A percentile compares a stretch with the other conserved stretches of the same genome.
Evolutionary conservation across 345 rosid species (phyloP).

Genomic region (Arabis hirsuta): DNA sequence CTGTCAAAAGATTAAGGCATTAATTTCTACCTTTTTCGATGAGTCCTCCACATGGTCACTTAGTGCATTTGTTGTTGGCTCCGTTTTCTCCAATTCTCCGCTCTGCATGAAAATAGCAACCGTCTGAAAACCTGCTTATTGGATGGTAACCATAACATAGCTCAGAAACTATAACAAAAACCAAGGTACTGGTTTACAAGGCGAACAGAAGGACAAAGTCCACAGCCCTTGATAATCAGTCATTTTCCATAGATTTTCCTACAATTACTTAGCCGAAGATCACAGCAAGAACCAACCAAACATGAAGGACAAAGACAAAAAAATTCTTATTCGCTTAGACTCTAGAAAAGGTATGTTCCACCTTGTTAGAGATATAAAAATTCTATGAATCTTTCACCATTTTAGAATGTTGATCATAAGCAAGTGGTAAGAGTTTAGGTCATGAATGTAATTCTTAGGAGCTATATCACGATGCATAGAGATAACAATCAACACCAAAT

Average conservation of each 20-base stretch:
- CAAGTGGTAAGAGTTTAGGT: slow-evolving; percentile 3
- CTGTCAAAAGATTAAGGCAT: slow-evolving; percentile 12
- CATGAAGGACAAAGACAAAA: slow-evolving; percentile 11
- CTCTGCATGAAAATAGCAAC: slow-evolving; percentile 99
- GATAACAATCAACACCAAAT: slow-evolving; percentile 20
- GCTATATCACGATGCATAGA: slow-evolving; percentile 21
- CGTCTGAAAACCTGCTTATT: slow-evolving; percentile 98
- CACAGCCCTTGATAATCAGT: slow-evolving; percentile 32
- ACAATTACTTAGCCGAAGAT: slow-evolving; percentile 16
- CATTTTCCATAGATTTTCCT: slow-evolving; percentile 24
- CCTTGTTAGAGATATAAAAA: background rate
- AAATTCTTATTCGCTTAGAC: slow-evolving; percentile 10
- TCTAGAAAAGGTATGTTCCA: slow-evolving; percentile 25
- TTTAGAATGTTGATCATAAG: slow-evolving; percentile 6
- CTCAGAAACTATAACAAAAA: slow-evolving; percentile 65
- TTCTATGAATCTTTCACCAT: slow-evolving; percentile 23
- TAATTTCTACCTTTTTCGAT: slow-evolving; percentile 65
- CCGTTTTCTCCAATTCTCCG: slow-evolving; percentile 66
- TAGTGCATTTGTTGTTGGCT: slow-evolving; percentile 46
- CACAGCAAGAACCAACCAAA: slow-evolving; percentile 22
- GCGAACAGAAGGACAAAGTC: slow-evolving; percentile 37
- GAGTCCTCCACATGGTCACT: slow-evolving; percentile 68
- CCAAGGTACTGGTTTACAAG: slow-evolving; percentile 34
- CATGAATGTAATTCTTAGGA: slow-evolving; percentile 5
- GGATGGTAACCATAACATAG: slow-evolving; percentile 78